Percentiles rank a stretch among this genome's conserved stretches.
phyloP scores from a whole-genome alignment of 2,329 filamentous ascomycete genomes.

The Plenodomus tracheiphilus region DNA sequence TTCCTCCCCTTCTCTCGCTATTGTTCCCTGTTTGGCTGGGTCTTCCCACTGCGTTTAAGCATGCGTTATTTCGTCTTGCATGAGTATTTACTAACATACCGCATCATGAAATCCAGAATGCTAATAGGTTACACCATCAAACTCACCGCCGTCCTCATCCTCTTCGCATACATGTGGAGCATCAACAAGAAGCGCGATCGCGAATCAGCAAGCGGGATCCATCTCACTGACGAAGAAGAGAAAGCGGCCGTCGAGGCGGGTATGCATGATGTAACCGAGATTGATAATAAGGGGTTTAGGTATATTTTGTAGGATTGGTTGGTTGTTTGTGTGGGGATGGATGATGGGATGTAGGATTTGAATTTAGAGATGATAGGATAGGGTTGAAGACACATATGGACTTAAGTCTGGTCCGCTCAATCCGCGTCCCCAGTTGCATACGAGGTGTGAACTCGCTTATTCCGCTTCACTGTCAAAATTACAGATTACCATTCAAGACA shows the following conservation, averaged over 20 bases:
- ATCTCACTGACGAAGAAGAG: conserved; percentile 38
- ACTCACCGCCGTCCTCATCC: conserved; percentile 36
- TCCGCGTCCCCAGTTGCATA: too few species aligned
- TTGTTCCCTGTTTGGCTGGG: too few species aligned
- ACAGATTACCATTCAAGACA: too few species aligned
- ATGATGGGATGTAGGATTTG: too few species aligned
- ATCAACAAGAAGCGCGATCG: conserved; percentile 40
- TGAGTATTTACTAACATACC: neutral
- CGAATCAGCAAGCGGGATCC: conserved; percentile 20
- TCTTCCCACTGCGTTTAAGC: too few species aligned
- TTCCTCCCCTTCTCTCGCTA: too few species aligned
- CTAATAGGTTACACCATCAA: conserved; percentile 48
- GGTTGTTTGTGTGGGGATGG: too few species aligned
- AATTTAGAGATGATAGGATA: too few species aligned
- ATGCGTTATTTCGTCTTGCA: neutral
- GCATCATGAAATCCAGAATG: conserved; percentile 21
- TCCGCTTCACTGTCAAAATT: too few species aligned
- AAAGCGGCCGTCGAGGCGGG: conserved; percentile 43
- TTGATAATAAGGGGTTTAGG: conserved; percentile 50
- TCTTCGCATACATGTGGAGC: conserved; percentile 44
- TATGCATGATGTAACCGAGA: conserved; percentile 49
- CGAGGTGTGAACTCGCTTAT: too few species aligned
- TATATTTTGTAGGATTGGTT: conserved; percentile 43
- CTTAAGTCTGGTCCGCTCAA: too few species aligned
- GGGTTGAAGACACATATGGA: too few species aligned